These are phyloP conservation scores for Eimeria sp. DNA, from an alignment of 169 alveolate species.

Conservation along the genomic window DNA sequence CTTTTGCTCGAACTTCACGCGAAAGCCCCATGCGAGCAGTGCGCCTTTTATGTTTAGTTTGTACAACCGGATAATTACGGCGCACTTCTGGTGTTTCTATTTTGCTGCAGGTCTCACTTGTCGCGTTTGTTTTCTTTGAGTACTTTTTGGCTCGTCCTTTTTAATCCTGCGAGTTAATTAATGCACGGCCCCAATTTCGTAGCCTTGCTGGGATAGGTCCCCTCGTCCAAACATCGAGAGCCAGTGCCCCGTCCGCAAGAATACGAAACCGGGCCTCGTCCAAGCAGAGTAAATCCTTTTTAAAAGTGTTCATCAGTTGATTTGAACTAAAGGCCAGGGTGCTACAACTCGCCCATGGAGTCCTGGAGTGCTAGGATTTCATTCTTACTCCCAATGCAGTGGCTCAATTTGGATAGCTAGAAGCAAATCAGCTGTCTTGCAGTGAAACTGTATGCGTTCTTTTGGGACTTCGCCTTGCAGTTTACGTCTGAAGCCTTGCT, in stretches of 20 bases:
- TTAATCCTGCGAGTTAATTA: too few species aligned
- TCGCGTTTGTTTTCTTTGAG: not conserved
- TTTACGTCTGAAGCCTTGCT: not conserved
- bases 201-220: too few species aligned
- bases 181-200: not conserved
- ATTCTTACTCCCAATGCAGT: not conserved
- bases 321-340: not conserved
- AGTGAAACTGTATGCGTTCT: not conserved
- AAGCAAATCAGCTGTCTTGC: not conserved
- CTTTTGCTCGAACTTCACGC: not conserved
- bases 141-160: not conserved
- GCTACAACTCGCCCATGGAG: not conserved
- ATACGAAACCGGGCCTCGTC: not conserved
- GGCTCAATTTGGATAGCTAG: not conserved
- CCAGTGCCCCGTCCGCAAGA: too few species aligned
- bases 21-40: constrained; percentile 2
- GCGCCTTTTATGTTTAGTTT: not conserved
- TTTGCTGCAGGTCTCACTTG: not conserved
- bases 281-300: not conserved
- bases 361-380: not conserved
- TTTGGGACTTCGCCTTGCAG: not conserved
- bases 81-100: not conserved
- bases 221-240: too few species aligned
- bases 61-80: not conserved
- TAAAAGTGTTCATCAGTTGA: not conserved